Evolutionary conservation across 176 grass and related monocot genomes (phyloP), one percentile per base, ranked within the genome.

Genomic region (Oropetium thomaeum): DNA sequence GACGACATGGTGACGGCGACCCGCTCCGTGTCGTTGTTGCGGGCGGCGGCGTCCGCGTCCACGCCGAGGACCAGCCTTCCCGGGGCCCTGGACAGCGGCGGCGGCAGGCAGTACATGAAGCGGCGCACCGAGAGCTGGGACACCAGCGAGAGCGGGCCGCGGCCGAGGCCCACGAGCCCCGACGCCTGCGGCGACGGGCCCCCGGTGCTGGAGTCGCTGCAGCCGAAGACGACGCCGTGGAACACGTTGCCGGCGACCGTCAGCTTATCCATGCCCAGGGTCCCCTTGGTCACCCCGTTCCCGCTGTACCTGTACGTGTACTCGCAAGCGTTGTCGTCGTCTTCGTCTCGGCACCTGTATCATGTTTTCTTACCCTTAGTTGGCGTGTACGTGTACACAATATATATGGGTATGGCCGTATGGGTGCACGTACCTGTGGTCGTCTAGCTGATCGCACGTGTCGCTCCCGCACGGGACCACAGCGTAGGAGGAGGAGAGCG

Each of bases 81-180:
- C 1, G 65, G 28, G 10, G 20, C 55, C 23, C 15, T n/a, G 10
- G 88, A 80, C 8, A 16, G 57, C 10, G 62, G 64, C 53, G 83
- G 54, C 26, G 79, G 79, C 8, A 90, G 84, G 88, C 88, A 90
- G 81, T 87, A 90, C 75, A 82, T 83, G 84, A 90, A 90, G 62
- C 75, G 61, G 16, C 34, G 70, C 42, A 87, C 62, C 3, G 65
- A 60, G 45, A 90, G 88, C 81, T 87, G 88, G 58, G 69, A 71
- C 25, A 74, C 38, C 25, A 90, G 75, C 27, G 88, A 90, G 54
- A 90, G 61, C 10, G 75, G 33, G 0, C 88, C 84, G 29, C 84
- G 79, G 49, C 80, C 84, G 49, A 90, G 83, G 52, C 79, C 88
- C 31, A 77, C 55, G 7, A 90, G 62, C 28, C 88, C 88, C 12